Evolutionary conservation across 1,284 basidiomycete species (phyloP).

Genomic region (Quambalaria eucalypti): DNA sequence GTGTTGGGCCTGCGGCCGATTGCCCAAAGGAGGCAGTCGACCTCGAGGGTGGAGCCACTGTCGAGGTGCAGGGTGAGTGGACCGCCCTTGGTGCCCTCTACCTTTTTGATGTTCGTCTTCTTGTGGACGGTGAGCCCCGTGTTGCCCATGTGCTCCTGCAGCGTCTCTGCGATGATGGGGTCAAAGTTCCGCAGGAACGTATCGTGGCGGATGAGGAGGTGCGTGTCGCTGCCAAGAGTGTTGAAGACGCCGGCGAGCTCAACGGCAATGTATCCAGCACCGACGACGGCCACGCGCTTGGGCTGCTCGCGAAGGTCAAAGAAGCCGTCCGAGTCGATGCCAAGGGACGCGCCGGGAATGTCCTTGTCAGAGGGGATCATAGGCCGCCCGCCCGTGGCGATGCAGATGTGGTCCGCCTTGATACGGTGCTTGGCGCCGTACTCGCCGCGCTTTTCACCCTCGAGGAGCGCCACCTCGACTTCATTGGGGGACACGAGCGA

Average conservation of each 20-base stretch:
- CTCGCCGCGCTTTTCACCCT: slow-evolving; percentile 52
- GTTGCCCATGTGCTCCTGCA: slow-evolving; percentile 91
- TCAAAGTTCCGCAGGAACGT: slow-evolving; percentile 88
- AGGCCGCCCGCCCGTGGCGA: slow-evolving; percentile 81
- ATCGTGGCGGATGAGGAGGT: slow-evolving; percentile 80
- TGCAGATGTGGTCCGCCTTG: slow-evolving; percentile 40
- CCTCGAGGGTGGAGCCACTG: slow-evolving; percentile 67
- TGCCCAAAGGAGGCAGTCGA: slow-evolving; percentile 85
- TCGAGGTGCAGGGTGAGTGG: slow-evolving; percentile 41
- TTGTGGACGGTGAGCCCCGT: slow-evolving; percentile 82
- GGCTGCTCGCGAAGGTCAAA: slow-evolving; percentile 85
- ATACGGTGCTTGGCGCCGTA: slow-evolving; percentile 35
- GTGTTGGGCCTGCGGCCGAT: slow-evolving; percentile 81
- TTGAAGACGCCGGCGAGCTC: slow-evolving; percentile 53
- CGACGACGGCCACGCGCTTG: slow-evolving; percentile 82
- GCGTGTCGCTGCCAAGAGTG: slow-evolving; percentile 60
- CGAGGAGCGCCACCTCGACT: slow-evolving; percentile 36
- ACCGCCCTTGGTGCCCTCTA: slow-evolving; percentile 54
- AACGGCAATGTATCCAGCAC: slow-evolving; percentile 94
- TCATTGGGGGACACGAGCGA: slow-evolving; percentile 34
- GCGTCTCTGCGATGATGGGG: slow-evolving; percentile 69
- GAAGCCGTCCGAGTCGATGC: slow-evolving; percentile 90
- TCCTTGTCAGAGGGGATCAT: slow-evolving; percentile 67
- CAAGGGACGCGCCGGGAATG: slow-evolving; percentile 80
- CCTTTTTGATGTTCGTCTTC: slow-evolving; percentile 63